Evolutionary conservation across 2,329 filamentous ascomycete species (phyloP), one percentile per base, ranked within the genome.

Genomic region (Penicillium sp.): DNA sequence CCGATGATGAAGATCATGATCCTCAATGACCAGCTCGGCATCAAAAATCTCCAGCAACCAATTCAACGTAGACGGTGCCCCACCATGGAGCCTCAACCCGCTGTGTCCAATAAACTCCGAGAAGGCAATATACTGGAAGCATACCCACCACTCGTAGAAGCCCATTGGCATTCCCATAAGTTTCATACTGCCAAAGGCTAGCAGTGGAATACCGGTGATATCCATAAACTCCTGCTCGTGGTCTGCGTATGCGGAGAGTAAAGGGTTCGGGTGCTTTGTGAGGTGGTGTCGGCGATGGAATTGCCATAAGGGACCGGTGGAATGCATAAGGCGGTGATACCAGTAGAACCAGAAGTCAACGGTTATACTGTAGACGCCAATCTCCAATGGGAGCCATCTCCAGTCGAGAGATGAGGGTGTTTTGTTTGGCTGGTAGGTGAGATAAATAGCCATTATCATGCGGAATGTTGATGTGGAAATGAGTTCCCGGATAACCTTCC

Each of bases 61-160:
- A 7, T 59, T 69, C 32, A 75, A 45, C 0, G 73, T 68, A 2
- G 66, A 68, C 0, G 75, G 71, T 0, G 71, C 67, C 1, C 65
- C 69, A 4, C 66, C 55, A 49, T 71, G 69, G 13, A 78, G 49
- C 1, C 75, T 66, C 12, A 63, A 20, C 1, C 58, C 61, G 42
- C 58, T 61, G 18, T 62, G 61, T 0, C 59, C 61, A 30, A 61
- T 56, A 0, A 63, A 60, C 34, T 63, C 61, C 0, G 59, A 52
- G 24, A 78, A 78, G 2, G 74, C 67, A 34, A 78, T 64, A 41
- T 76, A 78, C 48, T 75, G 63, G 45, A 76, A 71, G 54, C 75
- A 78, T 4, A 78, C 55, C 75, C 75, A 79, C 74, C 72, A 76
- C 26, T 78, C 75, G 40, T 78, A 77, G 55, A 79, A 78, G 0